phyloP scores from a whole-genome alignment of 106 monocot species.

The Ottelia alismoides region DNA sequence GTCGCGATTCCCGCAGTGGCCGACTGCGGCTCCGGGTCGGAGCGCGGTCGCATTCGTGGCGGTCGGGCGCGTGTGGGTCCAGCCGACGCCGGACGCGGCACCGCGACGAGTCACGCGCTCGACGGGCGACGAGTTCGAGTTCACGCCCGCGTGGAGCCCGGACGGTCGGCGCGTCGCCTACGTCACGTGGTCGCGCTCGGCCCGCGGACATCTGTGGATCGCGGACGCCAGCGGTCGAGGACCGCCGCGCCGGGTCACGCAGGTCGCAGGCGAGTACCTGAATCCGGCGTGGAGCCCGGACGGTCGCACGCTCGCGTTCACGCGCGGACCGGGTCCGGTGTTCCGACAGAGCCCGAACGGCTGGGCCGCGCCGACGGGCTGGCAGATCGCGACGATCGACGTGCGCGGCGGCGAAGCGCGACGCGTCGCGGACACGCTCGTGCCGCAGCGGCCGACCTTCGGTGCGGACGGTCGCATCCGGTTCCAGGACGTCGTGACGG shows the following conservation, averaged over 20 bases:
- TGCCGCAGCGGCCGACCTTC: too few relatives aligned
- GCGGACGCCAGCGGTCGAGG: not conserved
- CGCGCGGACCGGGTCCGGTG: too few relatives aligned
- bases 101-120: not conserved
- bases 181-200: not conserved
- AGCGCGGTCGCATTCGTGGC: not conserved
- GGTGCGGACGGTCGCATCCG: too few relatives aligned
- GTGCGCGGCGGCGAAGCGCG: too few relatives aligned
- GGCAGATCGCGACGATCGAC: too few relatives aligned
- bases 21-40: not conserved
- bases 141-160: not conserved
- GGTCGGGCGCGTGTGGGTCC: not conserved
- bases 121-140: not conserved
- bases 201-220: not conserved
- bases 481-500: too few relatives aligned
- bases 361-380: too few relatives aligned
- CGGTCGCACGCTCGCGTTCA: not conserved
- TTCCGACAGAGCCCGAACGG: too few relatives aligned
- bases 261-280: not conserved
- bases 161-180: not conserved
- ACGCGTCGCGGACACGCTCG: too few relatives aligned
- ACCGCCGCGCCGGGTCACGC: not conserved
- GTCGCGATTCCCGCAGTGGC: not conserved
- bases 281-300: not conserved
- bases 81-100: too few relatives aligned